Evolutionary conservation across 768 basidiomycete species (phyloP), one percentile per base, ranked within the genome.

Genomic region (Kwoniella bestiolae): DNA sequence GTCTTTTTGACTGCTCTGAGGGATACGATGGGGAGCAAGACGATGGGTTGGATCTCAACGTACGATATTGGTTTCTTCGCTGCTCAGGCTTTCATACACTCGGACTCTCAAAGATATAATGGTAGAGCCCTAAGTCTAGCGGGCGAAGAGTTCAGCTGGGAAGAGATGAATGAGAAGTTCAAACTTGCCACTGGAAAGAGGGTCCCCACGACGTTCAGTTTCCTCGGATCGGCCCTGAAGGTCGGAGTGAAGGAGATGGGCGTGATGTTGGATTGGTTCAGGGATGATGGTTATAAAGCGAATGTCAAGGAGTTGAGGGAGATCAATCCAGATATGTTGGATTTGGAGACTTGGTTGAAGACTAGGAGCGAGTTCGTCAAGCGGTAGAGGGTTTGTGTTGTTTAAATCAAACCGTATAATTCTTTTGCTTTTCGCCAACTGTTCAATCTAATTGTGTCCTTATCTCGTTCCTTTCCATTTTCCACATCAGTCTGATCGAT

Each of bases 221-320:
- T 65, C 55, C 18, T 65, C 16, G 63, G 46, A 7, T 58, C 56
- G 12, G 38, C 41, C 0, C 21, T 60, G 31, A 60, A 49, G 25
- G 12, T 31, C 2, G 58, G 25, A 23, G 32, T 50, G 6, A 60
- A 60, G 31, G 58, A 60, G n/a, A 18, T 63, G 34, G 55, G 63
- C n/a, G 25, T 56, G 21, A 65, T 65, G 63, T 56, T 65, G 18
- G 26, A 58, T 35, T 65, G 63, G 63, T 65, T 65, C 47, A n/a
- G 28, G 7, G 45, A 38, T 11, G 56, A 65, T 9, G 63, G 63
- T 1, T 58, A 57, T 34, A 21, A 26, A 21, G 56, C 56, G 3
- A 56, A 65, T 58, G 7, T 52, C 2, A 32, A 21, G 2, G 49
- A 44, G 26, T 49, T 58, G 46, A 65, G 38, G 44, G 34, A 29